Base-by-base conservation (phyloP, 148 eudicot species). In the Beta vulgaris region DNA sequence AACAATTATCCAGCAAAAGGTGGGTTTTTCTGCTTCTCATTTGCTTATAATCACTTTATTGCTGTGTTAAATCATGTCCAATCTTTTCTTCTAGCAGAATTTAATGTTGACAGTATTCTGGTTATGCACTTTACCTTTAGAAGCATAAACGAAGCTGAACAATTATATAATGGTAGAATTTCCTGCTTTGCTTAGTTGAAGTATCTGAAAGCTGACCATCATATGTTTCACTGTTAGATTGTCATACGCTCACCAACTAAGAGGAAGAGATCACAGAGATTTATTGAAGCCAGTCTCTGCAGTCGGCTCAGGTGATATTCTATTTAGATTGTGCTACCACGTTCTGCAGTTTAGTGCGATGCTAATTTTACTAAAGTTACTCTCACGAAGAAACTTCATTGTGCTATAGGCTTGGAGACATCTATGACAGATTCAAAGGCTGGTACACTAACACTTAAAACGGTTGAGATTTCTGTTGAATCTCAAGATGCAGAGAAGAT, bases 401-500 rank as follows among this genome's bases (percentile, higher is more conserved):
- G 40, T 49, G 34, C 68, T 84, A 76, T 73, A 88, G 91, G 86
- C 65, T 53, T 87, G 54, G 85, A 86, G 78, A 75, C 82, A 70
- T 78, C 91, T 51, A 76, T 86, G 80, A 69, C 80, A 37, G 87
- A 86, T 34, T 72, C 76, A 51, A 49, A 80, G 72, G 89, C 72
- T 3, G 78, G 75, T 78, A 63, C 71, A 15, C 73, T 91, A 35
- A 76, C 43, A 35, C 66, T 92, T 58, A 87, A 84, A 80, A 77
- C 77, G 53, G 85, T 84, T 61, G 85, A 90, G 74, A 80, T 87
- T 77, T 81, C 73, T n/a, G 84, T 92, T 74, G 94, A 87, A 78
- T 87, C 89, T 71, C 80, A 78, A 71, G 92, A 90, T 71, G 83
- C 82, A 63, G 86, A 83, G 25, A 80, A 82, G 86, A 84, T 90